These are phyloP conservation scores for Verticillium isaacii DNA, from an alignment of 2,329 filamentous ascomycete species.

Conservation along the genomic window DNA sequence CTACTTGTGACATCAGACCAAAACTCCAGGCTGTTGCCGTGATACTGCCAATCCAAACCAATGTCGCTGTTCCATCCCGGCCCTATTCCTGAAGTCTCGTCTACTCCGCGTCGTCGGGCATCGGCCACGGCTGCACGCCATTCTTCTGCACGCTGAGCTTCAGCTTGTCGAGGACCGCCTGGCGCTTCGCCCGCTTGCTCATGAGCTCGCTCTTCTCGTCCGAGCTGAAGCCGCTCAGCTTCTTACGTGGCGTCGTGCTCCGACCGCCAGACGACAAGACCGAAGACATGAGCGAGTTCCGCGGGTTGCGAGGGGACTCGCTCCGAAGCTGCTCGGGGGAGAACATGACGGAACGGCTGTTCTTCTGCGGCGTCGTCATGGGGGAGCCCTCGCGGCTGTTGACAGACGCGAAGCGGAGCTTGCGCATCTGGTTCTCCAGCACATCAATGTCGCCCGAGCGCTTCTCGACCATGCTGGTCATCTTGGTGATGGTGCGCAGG, in stretches of 20 bases:
- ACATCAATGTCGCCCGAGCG: constrained; percentile 88
- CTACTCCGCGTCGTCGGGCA: constrained; percentile 42
- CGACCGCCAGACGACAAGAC: constrained; percentile 26
- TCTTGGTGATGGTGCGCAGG: constrained; percentile 83
- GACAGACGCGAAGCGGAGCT: constrained; percentile 50
- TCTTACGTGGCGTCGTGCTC: constrained; percentile 50
- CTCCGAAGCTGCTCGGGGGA: constrained; percentile 36
- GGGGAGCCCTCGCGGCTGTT: constrained; percentile 38
- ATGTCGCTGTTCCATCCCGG: too few species aligned
- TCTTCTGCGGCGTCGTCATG: constrained; percentile 31
- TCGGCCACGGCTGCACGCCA: constrained; percentile 44
- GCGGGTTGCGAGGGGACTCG: constrained; percentile 34
- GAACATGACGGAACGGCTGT: constrained; percentile 26
- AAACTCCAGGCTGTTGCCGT: too few species aligned
- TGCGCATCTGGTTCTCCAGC: constrained; percentile 80
- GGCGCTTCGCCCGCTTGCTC: constrained; percentile 47
- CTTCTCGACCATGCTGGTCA: constrained; percentile 90
- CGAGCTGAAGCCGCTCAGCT: constrained; percentile 55
- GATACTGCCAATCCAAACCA: too few species aligned
- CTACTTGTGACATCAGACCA: too few species aligned
- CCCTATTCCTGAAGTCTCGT: too few species aligned
- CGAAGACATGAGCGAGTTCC: constrained; percentile 37
- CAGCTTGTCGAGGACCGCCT: constrained; percentile 48
- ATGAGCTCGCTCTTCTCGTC: constrained; percentile 55
- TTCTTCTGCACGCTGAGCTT: constrained; percentile 42